Conservation (phyloP, 805 yeast genomes). For the Starmerella tilneyi region DNA sequence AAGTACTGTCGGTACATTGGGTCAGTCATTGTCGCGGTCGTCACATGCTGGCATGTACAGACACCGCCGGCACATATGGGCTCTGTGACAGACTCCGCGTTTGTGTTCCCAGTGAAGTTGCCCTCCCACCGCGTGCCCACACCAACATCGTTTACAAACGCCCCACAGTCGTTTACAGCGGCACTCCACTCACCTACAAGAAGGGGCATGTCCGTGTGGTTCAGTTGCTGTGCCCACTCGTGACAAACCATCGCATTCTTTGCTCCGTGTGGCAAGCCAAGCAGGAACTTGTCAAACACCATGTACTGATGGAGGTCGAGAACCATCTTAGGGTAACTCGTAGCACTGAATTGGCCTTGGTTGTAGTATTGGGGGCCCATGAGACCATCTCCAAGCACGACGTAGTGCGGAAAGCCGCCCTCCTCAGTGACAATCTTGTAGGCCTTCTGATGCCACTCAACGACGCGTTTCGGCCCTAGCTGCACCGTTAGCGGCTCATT, state of each 20-base stretch:
- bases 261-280: conserved; percentile 28
- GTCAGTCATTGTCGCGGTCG: conserved; percentile 37
- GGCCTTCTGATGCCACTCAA: conserved; percentile 47
- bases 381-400: conserved; percentile 72
- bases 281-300: conserved; percentile 41
- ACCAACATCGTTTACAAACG: conserved; percentile 73
- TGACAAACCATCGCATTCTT: conserved; percentile 33
- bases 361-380: conserved; percentile 48
- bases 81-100: conserved; percentile 20
- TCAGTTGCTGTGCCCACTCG: conserved; percentile 43
- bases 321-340: conserved; percentile 49
- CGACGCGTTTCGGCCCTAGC: conserved; percentile 50
- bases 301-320: conserved; percentile 83
- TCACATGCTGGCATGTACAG: conserved; percentile 34
- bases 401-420: conserved; percentile 37
- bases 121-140: conserved; percentile 71
- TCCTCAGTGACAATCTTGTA: conserved; percentile 46
- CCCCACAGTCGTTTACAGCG: conserved; percentile 77
- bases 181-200: conserved; percentile 77
- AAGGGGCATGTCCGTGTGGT: conserved; percentile 49
- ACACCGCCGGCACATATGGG: conserved; percentile 21
- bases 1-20: conserved; percentile 43
- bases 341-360: conserved; percentile 40
- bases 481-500: conserved; percentile 54
- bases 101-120: conserved; percentile 32